A percentile compares a stretch with the other conserved stretches of the same genome.
Evolutionary conservation across 2,329 filamentous ascomycete genomes (phyloP).

Genomic region (Aspergillus spinulosporus): DNA sequence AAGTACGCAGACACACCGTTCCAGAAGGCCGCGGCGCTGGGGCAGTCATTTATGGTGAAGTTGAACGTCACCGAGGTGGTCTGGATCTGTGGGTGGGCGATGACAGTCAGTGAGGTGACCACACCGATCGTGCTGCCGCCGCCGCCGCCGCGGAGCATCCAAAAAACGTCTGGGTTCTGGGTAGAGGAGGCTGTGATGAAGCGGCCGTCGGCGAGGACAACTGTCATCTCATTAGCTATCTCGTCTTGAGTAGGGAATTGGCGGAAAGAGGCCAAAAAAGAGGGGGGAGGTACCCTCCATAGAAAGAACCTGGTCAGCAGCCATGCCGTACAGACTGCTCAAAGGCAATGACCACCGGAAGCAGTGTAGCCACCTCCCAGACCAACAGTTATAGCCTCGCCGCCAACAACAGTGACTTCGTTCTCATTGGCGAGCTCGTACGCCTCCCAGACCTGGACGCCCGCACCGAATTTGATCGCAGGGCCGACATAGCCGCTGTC

Average conservation of each 20-base stretch:
- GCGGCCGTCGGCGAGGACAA: conserved; percentile 22
- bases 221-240: background rate
- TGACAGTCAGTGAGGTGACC: conserved; percentile 39
- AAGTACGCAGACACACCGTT: conserved; percentile 20
- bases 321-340: conserved; percentile 54
- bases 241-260: background rate
- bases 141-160: conserved; percentile 53
- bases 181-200: conserved; percentile 25
- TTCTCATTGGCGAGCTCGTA: conserved; percentile 48
- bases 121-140: conserved; percentile 55
- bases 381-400: conserved; percentile 55
- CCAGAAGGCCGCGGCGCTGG: conserved; percentile 22
- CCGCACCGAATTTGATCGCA: conserved; percentile 56
- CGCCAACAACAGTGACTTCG: conserved; percentile 54
- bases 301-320: conserved; percentile 57
- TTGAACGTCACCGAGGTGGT: conserved; percentile 28
- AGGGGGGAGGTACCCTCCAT: conserved; percentile 35
- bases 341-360: conserved; percentile 48
- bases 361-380: conserved; percentile 46
- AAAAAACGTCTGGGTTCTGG: conserved; percentile 48
- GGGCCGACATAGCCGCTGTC: conserved; percentile 48
- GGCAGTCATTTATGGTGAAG: conserved; percentile 23
- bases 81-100: conserved; percentile 20
- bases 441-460: conserved; percentile 52
- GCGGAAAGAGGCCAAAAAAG: too few species aligned